phyloP scores from a whole-genome alignment of 176 grass and related monocot genomes.

The Melocanna baccifera region DNA sequence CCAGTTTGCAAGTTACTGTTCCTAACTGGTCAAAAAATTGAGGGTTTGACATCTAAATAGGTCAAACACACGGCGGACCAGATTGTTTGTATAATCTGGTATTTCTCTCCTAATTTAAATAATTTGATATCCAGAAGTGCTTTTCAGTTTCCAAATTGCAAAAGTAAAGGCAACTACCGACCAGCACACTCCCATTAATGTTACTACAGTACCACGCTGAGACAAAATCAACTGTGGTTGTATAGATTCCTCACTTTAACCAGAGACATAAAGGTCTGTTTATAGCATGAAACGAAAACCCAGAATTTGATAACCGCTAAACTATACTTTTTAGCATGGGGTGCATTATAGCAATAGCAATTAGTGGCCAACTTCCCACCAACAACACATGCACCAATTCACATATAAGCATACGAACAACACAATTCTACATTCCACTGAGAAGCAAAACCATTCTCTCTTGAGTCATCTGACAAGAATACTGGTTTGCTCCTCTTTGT shows the following conservation, averaged over 20 bases:
- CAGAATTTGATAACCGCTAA: not conserved
- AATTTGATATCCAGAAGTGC: not conserved
- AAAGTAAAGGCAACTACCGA: not conserved
- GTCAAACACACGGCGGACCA: not conserved
- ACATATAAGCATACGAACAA: not conserved
- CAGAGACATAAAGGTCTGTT: not conserved
- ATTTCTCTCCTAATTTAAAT: not conserved
- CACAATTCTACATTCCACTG: not conserved
- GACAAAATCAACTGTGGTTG: not conserved
- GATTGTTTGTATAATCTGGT: not conserved
- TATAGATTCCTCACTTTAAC: not conserved
- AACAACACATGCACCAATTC: not conserved
- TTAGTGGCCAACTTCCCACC: not conserved
- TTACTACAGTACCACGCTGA: not conserved
- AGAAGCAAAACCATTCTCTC: not conserved
- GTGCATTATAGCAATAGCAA: not conserved
- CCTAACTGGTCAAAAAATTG: not conserved
- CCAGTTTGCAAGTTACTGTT: not conserved
- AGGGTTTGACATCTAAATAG: not conserved
- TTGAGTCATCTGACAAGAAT: not conserved
- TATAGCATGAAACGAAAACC: not conserved
- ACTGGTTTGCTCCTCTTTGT: not conserved
- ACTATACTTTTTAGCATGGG: not conserved
- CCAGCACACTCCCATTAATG: not conserved
- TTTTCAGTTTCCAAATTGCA: not conserved